Base-by-base conservation (phyloP, 371 early-diverging fungal species). In the Mucor lusitanicus region DNA sequence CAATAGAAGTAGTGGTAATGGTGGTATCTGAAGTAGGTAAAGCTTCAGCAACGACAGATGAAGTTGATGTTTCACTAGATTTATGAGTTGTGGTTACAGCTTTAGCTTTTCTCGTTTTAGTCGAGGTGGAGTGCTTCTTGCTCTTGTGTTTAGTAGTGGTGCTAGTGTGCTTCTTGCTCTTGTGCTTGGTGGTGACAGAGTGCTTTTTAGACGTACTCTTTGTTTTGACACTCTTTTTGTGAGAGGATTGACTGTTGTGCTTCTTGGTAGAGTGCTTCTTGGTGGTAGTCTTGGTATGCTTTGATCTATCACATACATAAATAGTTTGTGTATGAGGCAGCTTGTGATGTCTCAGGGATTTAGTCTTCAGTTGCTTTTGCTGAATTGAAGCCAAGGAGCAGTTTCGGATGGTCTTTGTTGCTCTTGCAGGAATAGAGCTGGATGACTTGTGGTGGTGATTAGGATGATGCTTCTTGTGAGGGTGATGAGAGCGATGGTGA, bases 271-370 rank as follows among this genome's bases (percentile, higher is more conserved):
- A 33, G 15, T 68, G 62, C 12, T 48, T 59, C 58, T 62, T 68
- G 23, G 44, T 44, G 3, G n/a, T 9, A 33, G 25, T 64, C 6
- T 21, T 39, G 42, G 57, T 37, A 17, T 67, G 63, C 21, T 67
- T 64, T 11, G 61, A 53, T 59, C 48, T 68, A 27, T 44, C 63
- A 13, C 69, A 68, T 12, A 59, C 64, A 50, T 58, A 68, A 53
- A 59, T 39, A 19, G 59, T 68, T 17, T 59, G 35, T 2, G 32
- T 63, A 23, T 30, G 56, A 32, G 40, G n/a, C 17, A 27, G 12
- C 44, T 57, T 23, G n/a, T 62, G 33, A 35, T 57, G 53, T 27
- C 27, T 27, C 53, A 27, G 27, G 9, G 53, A 53, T 25, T 53
- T 53, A 1, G 15, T 53, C 53, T 53, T 27, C 17, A 40, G 17